phyloP scores from a whole-genome alignment of 139 green algal genomes.

The Chlamydomonas schloesseri region DNA sequence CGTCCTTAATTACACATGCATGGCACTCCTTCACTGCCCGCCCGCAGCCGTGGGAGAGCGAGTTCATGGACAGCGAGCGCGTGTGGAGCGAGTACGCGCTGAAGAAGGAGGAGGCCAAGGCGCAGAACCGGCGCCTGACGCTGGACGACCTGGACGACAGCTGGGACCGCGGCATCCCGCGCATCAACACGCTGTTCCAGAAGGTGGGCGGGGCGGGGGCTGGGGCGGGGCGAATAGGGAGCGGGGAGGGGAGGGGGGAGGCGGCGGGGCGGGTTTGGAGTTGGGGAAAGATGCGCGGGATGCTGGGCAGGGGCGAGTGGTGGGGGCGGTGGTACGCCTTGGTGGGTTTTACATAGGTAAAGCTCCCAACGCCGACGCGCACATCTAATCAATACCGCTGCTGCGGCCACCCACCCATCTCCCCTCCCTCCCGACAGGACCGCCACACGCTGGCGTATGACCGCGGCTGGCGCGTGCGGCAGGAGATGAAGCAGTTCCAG shows the following conservation, averaged over 20 bases:
- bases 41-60: slow-evolving; percentile 97
- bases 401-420: too few species aligned
- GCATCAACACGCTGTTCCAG: slow-evolving; percentile 99
- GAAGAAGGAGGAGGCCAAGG: slow-evolving; percentile 86
- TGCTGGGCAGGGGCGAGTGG: neutral
- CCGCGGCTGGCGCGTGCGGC: slow-evolving; percentile 98
- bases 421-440: too few species aligned
- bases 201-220: slow-evolving; percentile 39
- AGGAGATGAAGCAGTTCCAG: slow-evolving; percentile 97
- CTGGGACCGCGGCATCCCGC: slow-evolving; percentile 98
- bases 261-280: too few species aligned
- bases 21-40: too few species aligned
- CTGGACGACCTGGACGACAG: slow-evolving; percentile 96
- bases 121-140: slow-evolving; percentile 83
- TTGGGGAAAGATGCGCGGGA: too few species aligned
- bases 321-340: too few species aligned
- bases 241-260: too few species aligned
- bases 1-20: too few species aligned
- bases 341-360: too few species aligned
- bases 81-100: slow-evolving; percentile 99
- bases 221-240: too few species aligned
- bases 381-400: too few species aligned
- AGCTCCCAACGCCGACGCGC: too few species aligned
- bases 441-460: slow-evolving; percentile 99
- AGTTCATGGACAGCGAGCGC: slow-evolving; percentile 98